Evolutionary conservation across 805 yeast genomes (phyloP).

Genomic region (Pichia pseudocactophila): DNA sequence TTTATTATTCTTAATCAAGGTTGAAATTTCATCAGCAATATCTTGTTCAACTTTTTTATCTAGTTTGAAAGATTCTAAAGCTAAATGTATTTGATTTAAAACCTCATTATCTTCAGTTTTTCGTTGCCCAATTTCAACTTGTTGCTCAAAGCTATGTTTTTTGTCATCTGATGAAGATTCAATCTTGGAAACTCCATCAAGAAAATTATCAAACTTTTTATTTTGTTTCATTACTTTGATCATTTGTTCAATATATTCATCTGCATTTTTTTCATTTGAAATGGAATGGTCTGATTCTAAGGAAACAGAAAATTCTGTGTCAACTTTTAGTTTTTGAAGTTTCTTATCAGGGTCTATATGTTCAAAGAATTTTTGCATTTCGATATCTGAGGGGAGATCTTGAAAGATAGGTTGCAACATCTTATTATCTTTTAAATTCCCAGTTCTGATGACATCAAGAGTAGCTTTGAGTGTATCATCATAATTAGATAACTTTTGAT

Average conservation of each 20-base stretch:
- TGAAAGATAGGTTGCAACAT: constrained; percentile 5
- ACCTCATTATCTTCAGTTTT: background rate
- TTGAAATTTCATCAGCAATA: constrained; percentile 15
- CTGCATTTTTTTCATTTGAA: constrained; percentile 10
- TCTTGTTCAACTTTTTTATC: constrained; percentile 16
- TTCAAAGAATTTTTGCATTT: constrained; percentile 4
- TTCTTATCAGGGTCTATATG: constrained; percentile 1
- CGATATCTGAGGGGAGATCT: constrained; percentile 2
- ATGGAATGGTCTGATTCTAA: constrained; percentile 4
- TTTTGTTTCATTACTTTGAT: constrained; percentile 17
- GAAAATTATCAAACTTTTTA: constrained; percentile 19
- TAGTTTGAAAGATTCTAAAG: constrained; percentile 18
- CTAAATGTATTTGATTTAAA: constrained; percentile 15
- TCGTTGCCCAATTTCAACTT: constrained; percentile 6
- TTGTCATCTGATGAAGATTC: constrained; percentile 7
- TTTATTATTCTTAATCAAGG: constrained; percentile 12
- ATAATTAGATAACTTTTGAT: constrained; percentile 14
- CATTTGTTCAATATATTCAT: constrained; percentile 20
- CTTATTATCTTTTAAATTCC: constrained; percentile 8
- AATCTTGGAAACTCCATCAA: constrained; percentile 16
- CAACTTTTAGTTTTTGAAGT: constrained; percentile 4
- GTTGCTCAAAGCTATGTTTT: no score
- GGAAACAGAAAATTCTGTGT: background rate
- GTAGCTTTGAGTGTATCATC: constrained; percentile 17
- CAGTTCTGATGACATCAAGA: constrained; percentile 13